Base-by-base conservation (phyloP, 148 eudicot species). In the Nyssa sinensis region DNA sequence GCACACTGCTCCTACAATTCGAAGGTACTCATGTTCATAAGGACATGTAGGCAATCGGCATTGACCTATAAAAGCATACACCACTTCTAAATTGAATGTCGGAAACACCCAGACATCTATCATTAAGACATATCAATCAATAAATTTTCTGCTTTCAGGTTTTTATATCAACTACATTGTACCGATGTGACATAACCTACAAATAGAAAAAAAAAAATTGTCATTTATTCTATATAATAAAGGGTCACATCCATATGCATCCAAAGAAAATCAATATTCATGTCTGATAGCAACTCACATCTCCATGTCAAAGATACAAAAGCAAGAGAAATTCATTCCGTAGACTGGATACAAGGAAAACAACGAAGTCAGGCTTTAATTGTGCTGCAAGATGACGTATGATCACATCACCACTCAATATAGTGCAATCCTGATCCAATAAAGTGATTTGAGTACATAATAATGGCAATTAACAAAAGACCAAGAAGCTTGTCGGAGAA, bases 401-500 rank as follows among this genome's bases (percentile, higher is more conserved):
- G 75, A 95, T 95, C 28, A 95, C 94, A 79, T 95, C 97, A 77
- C 98, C 98, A 55, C 98, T 95, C 86, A 95, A 83, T 75, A 95
- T 92, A 31, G 96, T 95, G 85, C 98, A 92, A 39, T 85, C 98
- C 98, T 94, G 87, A 65, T 31, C 62, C 27, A 74, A 25, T 41
- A 51, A 53, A 72, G 59, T 37, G 5, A 41, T 63, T n/a, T 39
- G 53, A 65, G 81, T 24, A 74, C 55, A 58, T 70, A 28, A 9
- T 21, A 71, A 74, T 39, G 59, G 12, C 53, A 68, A 73, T 61
- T 67, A 24, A 59, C 27, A 35, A 19, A 61, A 12, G n/a, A 49
- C 64, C 53, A 58, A 77, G 69, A 64, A 68, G 34, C 47, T n/a
- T 53, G 29, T 29, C 21, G 7, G 64, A 70, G 39, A 67, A 32